Base-by-base conservation (phyloP, 169 alveolate genomes). In the Cryptosporidium meleagridis region DNA sequence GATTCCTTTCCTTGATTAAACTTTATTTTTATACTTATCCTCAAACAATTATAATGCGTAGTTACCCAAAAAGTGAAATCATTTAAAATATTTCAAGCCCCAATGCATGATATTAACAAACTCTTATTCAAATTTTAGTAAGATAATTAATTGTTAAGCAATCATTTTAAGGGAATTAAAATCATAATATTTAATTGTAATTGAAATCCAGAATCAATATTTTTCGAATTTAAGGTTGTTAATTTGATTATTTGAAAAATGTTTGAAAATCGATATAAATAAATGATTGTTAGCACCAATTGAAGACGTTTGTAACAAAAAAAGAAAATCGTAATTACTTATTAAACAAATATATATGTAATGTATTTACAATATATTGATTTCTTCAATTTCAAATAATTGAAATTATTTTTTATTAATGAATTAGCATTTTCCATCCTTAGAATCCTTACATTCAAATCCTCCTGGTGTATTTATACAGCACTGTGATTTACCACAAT, bases 381-480 rank as follows among this genome's bases (percentile, higher is more conserved):
- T 53, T 53, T 18, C 14, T 53, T 53, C 29, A n/a, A 53, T n/a
- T 18, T 53, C 29, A n/a, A 6, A 5, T n/a, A n/a, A 23, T 62
- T 10, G 33, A 29, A 62, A 23, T 62, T 29, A 10, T 65, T 65
- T 10, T 12, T 9, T 55, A 55, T 16, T 55, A n/a, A 48, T 16
- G 55, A 48, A 21, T 65, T 65, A 65, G 29, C 72, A 65, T 12
- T 51, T 62, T 55, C 55, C 69, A 59, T 59, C n/a, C 9, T 26
- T 21, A 23, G 75, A 39, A 44, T 65, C 2, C 65, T 80, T 80
- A 51, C 89, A 80, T n/a, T 80, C 73, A 80, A 62, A 80, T 9
- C 80, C 73, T 62, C 89, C 89, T 18, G 75, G 89, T 14, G 59
- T 80, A 48, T 80, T 80, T 29, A 80, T 44, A 29, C 89, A 80